Base-by-base conservation (phyloP, 1,284 basidiomycete genomes). In the Leccinum griseonigrum region DNA sequence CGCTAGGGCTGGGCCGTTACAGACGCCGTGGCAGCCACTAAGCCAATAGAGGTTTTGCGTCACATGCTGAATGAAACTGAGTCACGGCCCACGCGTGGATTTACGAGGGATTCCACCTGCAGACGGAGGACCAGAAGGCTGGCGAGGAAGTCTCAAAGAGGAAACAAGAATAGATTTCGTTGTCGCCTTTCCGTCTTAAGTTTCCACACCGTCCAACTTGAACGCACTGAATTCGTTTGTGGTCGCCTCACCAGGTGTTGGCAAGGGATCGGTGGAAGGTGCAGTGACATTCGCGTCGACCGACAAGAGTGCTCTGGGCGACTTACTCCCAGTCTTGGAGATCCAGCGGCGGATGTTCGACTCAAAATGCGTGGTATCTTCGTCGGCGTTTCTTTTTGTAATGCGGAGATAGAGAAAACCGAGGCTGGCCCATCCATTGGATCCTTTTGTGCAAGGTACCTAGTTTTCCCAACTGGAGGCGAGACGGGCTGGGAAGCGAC, bases 301-400 rank as follows among this genome's bases (percentile, higher is more conserved):
- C 82, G 9, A 81, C 77, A 61, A 83, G 74, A 34, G 76, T 76
- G 46, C 73, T 72, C 56, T 72, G 70, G 6, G 83, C 78, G 40
- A 68, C 87, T 90, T 61, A 86, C 72, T 26, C 86, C 83, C 62
- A 87, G 72, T 28, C 85, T 83, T 3, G 88, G 88, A 9, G 90
- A 88, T 54, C 84, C 81, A 55, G 80, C 81, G 2, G 87, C 83
- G 3, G 91, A 91, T 4, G 87, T 86, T 54, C 90, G 83, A 71
- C 87, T 91, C 22, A 92, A 89, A 61, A 96, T 95, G 48, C 95
- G 89, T 56, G 95, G 95, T 68, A 97, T 98, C 79, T 95, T 96
- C 26, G 95, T 98, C 0, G 95, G 94, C 0, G 90, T 91, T 72
- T 92, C 90, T 74, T 92, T 92, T 4, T 83, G 73, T 59, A 86